phyloP scores from a whole-genome alignment of 1,284 basidiomycete species.

The Inonotus obliquus region DNA sequence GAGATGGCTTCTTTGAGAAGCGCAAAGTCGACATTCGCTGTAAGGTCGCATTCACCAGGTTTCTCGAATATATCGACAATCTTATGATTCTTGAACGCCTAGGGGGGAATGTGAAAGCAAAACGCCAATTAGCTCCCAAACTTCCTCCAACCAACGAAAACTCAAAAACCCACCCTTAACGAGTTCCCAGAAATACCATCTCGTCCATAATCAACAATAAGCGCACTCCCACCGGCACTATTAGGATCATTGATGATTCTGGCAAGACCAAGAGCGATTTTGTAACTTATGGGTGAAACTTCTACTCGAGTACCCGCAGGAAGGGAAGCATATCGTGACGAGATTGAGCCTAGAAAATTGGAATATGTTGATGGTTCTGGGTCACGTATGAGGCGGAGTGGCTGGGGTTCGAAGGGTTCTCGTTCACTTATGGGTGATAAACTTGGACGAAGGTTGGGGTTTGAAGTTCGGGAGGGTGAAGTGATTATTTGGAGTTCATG shows the following conservation, averaged over 20 bases:
- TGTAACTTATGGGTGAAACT: conserved; percentile 69
- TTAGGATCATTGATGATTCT: conserved; percentile 45
- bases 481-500: conserved; percentile 79
- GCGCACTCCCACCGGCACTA: conserved; percentile 61
- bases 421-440: background rate
- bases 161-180: conserved; percentile 59
- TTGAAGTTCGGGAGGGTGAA: conserved; percentile 27
- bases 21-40: conserved; percentile 94
- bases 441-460: conserved; percentile 19
- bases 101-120: background rate
- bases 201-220: conserved; percentile 91
- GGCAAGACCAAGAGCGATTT: conserved; percentile 62
- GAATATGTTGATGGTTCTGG: conserved; percentile 61
- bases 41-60: conserved; percentile 89
- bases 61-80: conserved; percentile 82
- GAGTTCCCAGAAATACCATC: conserved; percentile 69
- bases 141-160: no score
- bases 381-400: conserved; percentile 65
- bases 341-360: conserved; percentile 63
- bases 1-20: conserved; percentile 77
- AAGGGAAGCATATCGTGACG: conserved; percentile 61
- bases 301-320: conserved; percentile 73
- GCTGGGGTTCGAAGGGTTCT: background rate
- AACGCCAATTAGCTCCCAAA: background rate
- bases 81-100: conserved; percentile 89